Base-by-base conservation (phyloP, 129 eudicot species). In the Dittrichia graveolens region DNA sequence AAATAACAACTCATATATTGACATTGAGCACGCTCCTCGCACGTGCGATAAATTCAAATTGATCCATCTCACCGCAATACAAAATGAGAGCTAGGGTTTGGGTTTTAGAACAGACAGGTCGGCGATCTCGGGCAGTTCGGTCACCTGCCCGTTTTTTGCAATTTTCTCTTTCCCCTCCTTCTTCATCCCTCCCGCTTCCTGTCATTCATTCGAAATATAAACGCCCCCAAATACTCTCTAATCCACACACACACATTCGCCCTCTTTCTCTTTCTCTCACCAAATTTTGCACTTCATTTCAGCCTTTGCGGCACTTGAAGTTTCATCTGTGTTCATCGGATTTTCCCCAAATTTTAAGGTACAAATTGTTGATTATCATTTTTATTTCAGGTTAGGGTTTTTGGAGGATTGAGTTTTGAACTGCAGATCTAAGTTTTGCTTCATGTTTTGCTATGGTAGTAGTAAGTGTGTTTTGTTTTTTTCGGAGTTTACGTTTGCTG, bases 41-140 rank as follows among this genome's bases (percentile, higher is more conserved):
- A 75, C 79, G 72, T 75, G 59, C 67, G 8, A 65, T 18, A 24
- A 75, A 13, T 75, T 75, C 74, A 75, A 75, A 75, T 54, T 54
- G 4, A 42, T 65, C 42, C 31, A 75, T 41, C 68, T 38, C 39
- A 57, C 13, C 3, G 10, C 34, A 34, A 67, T 15, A 69, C 37
- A 44, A 35, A 45, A 24, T 55, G 43, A 60, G 58, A 42, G 34
- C 70, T 77, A 77, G 81, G 81, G 81, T 77, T 77, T 69, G 81
- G 81, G 81, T 77, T 77, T 69, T 77, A 69, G 69, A 59, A 69
- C 14, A 60, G 57, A 67, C 67, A 58, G 69, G 76, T 67, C 63
- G 81, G 81, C 73, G 74, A 75, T 55, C 66, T 59, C 62, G 81
- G 81, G 75, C 81, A 77, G 76, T 69, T 47, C 70, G 81, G 81